Conservation (phyloP, 495 filamentous ascomycete genomes). For the Penicillium riverlandense region DNA sequence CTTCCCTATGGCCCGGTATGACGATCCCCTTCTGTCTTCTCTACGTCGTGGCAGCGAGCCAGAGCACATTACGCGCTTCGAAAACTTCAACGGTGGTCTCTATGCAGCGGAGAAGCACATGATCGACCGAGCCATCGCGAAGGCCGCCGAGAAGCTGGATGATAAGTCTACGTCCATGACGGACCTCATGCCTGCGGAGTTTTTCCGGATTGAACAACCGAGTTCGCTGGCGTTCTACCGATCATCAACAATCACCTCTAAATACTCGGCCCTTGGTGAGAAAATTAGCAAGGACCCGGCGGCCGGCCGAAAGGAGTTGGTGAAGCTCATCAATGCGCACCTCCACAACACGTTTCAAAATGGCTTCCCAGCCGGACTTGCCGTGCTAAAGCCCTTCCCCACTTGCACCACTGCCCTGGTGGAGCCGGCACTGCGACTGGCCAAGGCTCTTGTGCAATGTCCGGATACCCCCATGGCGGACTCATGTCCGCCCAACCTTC, state of each 20-base stretch:
- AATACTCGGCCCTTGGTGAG: constrained; percentile 60
- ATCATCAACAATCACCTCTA: constrained; percentile 44
- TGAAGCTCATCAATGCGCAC: constrained; percentile 74
- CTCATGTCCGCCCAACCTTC: constrained; percentile 81
- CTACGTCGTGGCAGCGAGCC: constrained; percentile 69
- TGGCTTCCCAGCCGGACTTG: constrained; percentile 66
- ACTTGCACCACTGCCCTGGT: constrained; percentile 66
- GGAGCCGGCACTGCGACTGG: constrained; percentile 61
- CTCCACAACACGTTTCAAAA: constrained; percentile 82
- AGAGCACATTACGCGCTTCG: constrained; percentile 60
- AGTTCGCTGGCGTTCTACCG: constrained; percentile 75
- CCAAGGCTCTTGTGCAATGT: constrained; percentile 65
- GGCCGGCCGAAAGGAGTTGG: constrained; percentile 54
- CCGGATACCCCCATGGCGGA: constrained; percentile 58
- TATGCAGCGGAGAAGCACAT: constrained; percentile 63
- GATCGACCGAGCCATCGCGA: constrained; percentile 60
- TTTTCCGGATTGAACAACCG: constrained; percentile 60
- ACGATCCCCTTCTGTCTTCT: constrained; percentile 63
- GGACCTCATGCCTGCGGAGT: constrained; percentile 46
- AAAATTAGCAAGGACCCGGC: constrained; percentile 48
- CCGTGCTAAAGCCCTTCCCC: constrained; percentile 69
- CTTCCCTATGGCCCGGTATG: constrained; percentile 76
- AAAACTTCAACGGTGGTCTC: constrained; percentile 62
- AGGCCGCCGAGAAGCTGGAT: constrained; percentile 52
- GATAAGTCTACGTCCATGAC: constrained; percentile 48